Conservation (phyloP, 2,329 filamentous ascomycete species). For the Pseudocercospora ulei region DNA sequence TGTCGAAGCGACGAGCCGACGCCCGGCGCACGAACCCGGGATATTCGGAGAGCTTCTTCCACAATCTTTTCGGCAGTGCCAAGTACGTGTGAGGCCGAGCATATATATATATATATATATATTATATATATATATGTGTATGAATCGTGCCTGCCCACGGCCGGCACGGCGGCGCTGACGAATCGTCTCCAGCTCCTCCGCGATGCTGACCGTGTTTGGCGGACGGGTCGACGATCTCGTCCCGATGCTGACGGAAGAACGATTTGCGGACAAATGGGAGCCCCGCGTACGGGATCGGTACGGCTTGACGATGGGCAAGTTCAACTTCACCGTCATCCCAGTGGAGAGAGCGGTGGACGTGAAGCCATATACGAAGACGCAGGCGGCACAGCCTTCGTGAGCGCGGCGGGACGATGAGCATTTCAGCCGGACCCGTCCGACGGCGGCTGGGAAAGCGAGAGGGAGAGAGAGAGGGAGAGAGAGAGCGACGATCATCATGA, state of each 20-base stretch:
- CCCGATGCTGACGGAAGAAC: constrained; percentile 38
- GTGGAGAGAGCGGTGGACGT: constrained; percentile 36
- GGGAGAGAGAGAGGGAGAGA: too few relatives aligned
- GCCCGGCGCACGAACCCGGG: constrained; percentile 33
- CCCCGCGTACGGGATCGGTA: constrained; percentile 35
- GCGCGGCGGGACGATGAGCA: too few relatives aligned
- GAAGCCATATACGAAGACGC: constrained; percentile 23
- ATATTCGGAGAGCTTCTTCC: constrained; percentile 31
- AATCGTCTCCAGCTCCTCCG: constrained; percentile 32
- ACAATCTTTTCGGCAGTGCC: constrained; percentile 39
- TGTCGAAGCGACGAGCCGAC: constrained; percentile 34
- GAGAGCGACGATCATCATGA: too few relatives aligned
- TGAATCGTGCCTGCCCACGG: too few relatives aligned
- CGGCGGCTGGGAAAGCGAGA: too few relatives aligned
- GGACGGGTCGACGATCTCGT: constrained; percentile 35
- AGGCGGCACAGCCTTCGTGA: constrained; percentile 1
- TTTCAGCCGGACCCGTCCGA: too few relatives aligned
- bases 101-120: too few relatives aligned
- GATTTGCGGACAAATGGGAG: constrained; percentile 38
- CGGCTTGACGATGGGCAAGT: constrained; percentile 39
- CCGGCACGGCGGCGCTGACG: constrained; percentile 10
- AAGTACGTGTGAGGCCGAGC: constrained; percentile 17
- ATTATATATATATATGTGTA: too few relatives aligned
- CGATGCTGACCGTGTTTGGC: constrained; percentile 39
- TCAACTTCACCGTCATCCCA: constrained; percentile 37